phyloP scores from a whole-genome alignment of 768 basidiomycete species.

The Macrolepiota albuminosa region DNA sequence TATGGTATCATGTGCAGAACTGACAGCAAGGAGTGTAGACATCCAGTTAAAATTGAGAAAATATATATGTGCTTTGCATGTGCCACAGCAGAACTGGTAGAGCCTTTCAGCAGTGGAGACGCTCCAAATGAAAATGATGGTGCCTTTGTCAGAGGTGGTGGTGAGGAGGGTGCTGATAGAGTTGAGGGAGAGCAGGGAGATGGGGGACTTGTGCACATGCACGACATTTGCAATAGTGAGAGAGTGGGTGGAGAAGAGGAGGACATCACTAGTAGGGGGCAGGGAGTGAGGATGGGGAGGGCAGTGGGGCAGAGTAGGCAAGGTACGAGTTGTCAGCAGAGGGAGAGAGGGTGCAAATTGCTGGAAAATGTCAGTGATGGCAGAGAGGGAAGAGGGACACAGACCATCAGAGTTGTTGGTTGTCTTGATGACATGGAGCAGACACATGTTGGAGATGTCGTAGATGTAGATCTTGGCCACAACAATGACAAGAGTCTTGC shows the following conservation, averaged over 20 bases:
- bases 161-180: conserved; percentile 85
- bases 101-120: conserved; percentile 89
- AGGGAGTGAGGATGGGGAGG: conserved; percentile 73
- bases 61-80: conserved; percentile 80
- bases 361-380: conserved; percentile 33
- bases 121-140: conserved; percentile 93
- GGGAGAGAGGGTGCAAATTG: conserved; percentile 92
- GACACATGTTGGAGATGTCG: conserved; percentile 26
- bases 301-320: conserved; percentile 72
- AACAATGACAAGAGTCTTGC: conserved; percentile 93
- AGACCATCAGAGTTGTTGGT: conserved; percentile 91
- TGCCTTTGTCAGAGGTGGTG: conserved; percentile 92
- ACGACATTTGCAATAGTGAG: conserved; percentile 93
- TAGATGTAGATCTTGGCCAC: conserved; percentile 98
- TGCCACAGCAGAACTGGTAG: conserved; percentile 92
- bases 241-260: conserved; percentile 90
- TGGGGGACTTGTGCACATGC: conserved; percentile 93
- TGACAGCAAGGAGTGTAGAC: no score
- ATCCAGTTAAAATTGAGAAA: conserved; percentile 72
- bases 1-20: conserved; percentile 65
- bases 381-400: conserved; percentile 8
- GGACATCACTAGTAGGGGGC: conserved; percentile 76
- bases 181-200: conserved; percentile 85
- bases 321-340: conserved; percentile 58
- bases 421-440: conserved; percentile 96